Conservation (phyloP, 352 stramenopile genomes). For the Paralagenidium karlingii region DNA sequence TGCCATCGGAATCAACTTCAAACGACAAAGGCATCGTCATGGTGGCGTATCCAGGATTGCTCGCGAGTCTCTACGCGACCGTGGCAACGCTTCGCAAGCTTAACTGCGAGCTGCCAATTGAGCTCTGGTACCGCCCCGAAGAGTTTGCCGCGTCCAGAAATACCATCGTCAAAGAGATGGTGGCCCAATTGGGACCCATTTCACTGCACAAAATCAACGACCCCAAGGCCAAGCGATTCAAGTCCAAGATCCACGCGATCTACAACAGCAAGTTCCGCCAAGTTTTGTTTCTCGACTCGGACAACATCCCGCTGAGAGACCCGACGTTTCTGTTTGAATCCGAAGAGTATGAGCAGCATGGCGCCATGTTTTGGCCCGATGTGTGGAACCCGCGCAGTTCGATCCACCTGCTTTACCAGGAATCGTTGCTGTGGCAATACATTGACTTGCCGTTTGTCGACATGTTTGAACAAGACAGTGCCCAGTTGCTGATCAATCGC, state of each 20-base stretch:
- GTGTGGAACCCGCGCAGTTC: constrained; percentile 73
- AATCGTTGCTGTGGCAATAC: constrained; percentile 52
- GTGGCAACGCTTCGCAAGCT: constrained; percentile 32
- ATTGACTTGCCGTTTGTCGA: constrained; percentile 76
- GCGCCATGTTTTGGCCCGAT: constrained; percentile 78
- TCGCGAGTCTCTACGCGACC: constrained; percentile 59
- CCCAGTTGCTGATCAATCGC: constrained; percentile 59
- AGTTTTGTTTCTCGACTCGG: constrained; percentile 70
- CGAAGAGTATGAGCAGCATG: constrained; percentile 36
- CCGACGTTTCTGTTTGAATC: constrained; percentile 76
- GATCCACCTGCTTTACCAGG: constrained; percentile 51
- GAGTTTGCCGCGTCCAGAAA: constrained; percentile 44
- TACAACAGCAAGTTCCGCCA: constrained; percentile 65
- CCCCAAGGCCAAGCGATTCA: constrained; percentile 48
- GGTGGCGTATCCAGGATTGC: constrained; percentile 51
- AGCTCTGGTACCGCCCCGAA: constrained; percentile 38
- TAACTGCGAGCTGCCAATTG: constrained; percentile 29
- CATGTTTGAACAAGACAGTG: constrained; percentile 81
- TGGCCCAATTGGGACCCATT: constrained; percentile 45
- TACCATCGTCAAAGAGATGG: constrained; percentile 42
- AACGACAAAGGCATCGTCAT: constrained; percentile 51
- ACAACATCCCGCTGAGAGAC: constrained; percentile 69
- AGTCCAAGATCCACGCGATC: constrained; percentile 67
- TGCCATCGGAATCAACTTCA: too few species aligned
- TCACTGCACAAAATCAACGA: constrained; percentile 53